Evolutionary conservation across 805 yeast genomes (phyloP).

Genomic region (Candida verbasci): DNA sequence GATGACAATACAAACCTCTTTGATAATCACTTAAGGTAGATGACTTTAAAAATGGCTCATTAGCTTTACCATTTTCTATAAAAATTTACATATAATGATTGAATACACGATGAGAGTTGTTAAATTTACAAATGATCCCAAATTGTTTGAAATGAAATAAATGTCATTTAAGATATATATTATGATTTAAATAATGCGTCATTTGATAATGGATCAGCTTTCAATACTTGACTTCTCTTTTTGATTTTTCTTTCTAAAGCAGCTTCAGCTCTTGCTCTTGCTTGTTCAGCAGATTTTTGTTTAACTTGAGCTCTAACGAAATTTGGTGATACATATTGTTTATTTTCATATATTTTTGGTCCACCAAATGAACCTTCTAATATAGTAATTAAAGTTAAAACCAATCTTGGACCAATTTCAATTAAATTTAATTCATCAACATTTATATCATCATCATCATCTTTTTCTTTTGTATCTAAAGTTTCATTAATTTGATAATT

Average conservation of each 20-base stretch:
- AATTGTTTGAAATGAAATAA: too few relatives aligned
- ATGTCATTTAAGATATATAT: neutral
- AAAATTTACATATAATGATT: too few relatives aligned
- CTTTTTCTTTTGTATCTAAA: slow-evolving; percentile 56
- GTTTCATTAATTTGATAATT: slow-evolving; percentile 82
- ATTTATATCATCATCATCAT: slow-evolving; percentile 32
- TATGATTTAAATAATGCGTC: slow-evolving; percentile 58
- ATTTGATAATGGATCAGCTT: slow-evolving; percentile 79
- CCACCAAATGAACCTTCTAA: slow-evolving; percentile 98
- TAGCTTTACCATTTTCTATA: too few relatives aligned
- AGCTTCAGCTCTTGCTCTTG: slow-evolving; percentile 73
- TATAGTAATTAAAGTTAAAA: slow-evolving; percentile 83
- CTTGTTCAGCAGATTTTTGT: slow-evolving; percentile 75
- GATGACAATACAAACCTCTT: too few relatives aligned
- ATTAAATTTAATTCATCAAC: slow-evolving; percentile 68
- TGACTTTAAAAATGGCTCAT: too few relatives aligned
- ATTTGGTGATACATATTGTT: slow-evolving; percentile 95
- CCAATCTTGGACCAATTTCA: slow-evolving; percentile 96
- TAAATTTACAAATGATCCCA: too few relatives aligned
- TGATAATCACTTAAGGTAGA: too few relatives aligned
- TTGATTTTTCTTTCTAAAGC: slow-evolving; percentile 72
- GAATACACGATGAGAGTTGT: too few relatives aligned
- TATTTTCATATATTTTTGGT: slow-evolving; percentile 94
- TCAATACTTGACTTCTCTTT: slow-evolving; percentile 68
- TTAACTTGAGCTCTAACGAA: slow-evolving; percentile 85